Conservation (phyloP, 192 early-diverging fungal genomes). For the Backusella tarrabulga region DNA sequence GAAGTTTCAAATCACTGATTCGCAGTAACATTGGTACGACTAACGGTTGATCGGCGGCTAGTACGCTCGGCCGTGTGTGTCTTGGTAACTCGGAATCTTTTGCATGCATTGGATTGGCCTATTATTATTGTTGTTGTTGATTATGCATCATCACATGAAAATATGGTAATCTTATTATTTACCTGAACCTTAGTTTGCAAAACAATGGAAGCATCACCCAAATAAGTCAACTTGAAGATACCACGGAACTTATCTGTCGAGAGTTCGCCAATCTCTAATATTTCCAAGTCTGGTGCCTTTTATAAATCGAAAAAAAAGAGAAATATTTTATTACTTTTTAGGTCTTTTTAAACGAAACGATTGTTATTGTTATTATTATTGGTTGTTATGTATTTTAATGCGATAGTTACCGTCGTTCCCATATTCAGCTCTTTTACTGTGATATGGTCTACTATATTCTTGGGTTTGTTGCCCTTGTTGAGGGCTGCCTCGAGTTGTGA, state of each 20-base stretch:
- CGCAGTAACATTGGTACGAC: slow-evolving; percentile 94
- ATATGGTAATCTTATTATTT: background rate
- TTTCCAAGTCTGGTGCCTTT: slow-evolving; percentile 93
- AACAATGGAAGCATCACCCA: slow-evolving; percentile 89
- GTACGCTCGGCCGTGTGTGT: slow-evolving; percentile 62
- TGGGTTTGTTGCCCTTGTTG: slow-evolving; percentile 92
- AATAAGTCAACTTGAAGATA: slow-evolving; percentile 94
- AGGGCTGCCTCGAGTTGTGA: slow-evolving; percentile 85
- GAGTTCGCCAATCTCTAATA: slow-evolving; percentile 96
- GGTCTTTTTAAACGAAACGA: background rate
- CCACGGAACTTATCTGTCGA: slow-evolving; percentile 90
- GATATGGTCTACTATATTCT: slow-evolving; percentile 92
- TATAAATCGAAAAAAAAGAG: background rate
- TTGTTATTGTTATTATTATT: background rate
- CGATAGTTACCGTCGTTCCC: slow-evolving; percentile 72
- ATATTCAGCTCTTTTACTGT: slow-evolving; percentile 91
- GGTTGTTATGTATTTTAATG: background rate
- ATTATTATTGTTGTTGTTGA: background rate
- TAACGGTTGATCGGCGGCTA: slow-evolving; percentile 92
- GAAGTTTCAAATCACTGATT: slow-evolving; percentile 84
- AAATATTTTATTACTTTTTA: background rate
- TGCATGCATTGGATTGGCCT: slow-evolving; percentile 80
- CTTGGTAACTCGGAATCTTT: slow-evolving; percentile 52
- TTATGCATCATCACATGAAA: slow-evolving; percentile 11
- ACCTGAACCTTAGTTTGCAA: slow-evolving; percentile 85